These are phyloP conservation scores for Ophiocordyceps camponoti-floridani DNA, from an alignment of 2,329 filamentous ascomycete species.

Conservation along the genomic window DNA sequence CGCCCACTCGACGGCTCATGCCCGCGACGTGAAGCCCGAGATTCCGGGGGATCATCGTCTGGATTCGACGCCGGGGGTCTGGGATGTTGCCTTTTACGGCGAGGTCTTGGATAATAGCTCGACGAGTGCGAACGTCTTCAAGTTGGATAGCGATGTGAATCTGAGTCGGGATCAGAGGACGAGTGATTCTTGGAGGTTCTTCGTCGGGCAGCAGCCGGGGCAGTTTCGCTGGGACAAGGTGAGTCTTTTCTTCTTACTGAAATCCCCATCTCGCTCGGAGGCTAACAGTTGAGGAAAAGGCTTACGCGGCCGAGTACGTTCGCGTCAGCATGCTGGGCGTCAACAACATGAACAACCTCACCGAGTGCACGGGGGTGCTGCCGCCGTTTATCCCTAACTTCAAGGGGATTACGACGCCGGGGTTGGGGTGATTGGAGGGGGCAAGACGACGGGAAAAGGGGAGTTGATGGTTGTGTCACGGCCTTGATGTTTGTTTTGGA, in stretches of 20 bases:
- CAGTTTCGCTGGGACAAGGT: too few species aligned
- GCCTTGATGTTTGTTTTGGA: too few species aligned
- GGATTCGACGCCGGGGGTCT: slow-evolving; percentile 30
- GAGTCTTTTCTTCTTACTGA: background rate
- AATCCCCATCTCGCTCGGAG: too few species aligned
- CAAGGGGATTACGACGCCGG: too few species aligned
- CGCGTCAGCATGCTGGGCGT: slow-evolving; percentile 1
- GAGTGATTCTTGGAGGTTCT: slow-evolving; percentile 11
- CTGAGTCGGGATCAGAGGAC: slow-evolving; percentile 17
- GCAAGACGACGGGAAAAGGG: too few species aligned
- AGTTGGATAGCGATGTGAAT: slow-evolving; percentile 21
- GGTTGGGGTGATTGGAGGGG: too few species aligned
- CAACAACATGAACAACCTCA: slow-evolving; percentile 1
- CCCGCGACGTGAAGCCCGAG: slow-evolving; percentile 20
- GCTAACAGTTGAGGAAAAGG: background rate
- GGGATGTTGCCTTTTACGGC: slow-evolving; percentile 31
- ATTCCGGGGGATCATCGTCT: slow-evolving; percentile 22
- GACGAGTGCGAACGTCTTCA: slow-evolving; percentile 15
- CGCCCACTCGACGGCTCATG: slow-evolving; percentile 29
- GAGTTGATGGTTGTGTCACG: too few species aligned
- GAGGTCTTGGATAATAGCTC: slow-evolving; percentile 12
- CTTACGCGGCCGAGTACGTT: background rate
- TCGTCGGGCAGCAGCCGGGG: background rate
- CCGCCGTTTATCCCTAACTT: background rate
- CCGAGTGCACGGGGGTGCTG: slow-evolving; percentile 1